phyloP scores from a whole-genome alignment of 257 asterid species.

The Anisodus acutangulus region DNA sequence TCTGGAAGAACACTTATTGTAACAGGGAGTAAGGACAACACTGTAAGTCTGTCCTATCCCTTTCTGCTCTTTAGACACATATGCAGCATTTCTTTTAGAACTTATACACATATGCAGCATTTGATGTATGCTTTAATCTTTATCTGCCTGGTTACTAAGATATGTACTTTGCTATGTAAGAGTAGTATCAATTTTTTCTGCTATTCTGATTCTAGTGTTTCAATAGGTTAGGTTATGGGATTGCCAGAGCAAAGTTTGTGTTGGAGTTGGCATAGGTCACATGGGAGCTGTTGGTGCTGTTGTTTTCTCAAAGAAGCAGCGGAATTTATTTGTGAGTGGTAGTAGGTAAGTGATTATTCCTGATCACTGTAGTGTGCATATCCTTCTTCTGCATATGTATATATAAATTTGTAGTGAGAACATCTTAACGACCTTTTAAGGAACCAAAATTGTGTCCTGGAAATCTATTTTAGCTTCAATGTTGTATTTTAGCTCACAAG shows the following conservation, averaged over 20 bases:
- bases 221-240: constrained; percentile 96
- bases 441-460: neutral
- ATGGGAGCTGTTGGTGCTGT: constrained; percentile 91
- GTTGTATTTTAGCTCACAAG: neutral
- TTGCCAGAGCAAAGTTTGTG: constrained; percentile 59
- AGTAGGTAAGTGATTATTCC: constrained; percentile 66
- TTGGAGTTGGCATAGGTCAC: constrained; percentile 91
- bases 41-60: constrained; percentile 51
- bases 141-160: constrained; percentile 28
- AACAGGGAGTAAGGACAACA: constrained; percentile 94
- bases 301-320: constrained; percentile 73
- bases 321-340: constrained; percentile 84
- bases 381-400: neutral
- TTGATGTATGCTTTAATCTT: neutral
- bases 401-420: neutral
- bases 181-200: neutral
- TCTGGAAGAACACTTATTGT: constrained; percentile 73
- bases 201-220: constrained; percentile 36
- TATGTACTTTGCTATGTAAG: constrained; percentile 1
- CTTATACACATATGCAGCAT: constrained; percentile 23
- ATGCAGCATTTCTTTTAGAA: constrained; percentile 3
- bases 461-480: neutral
- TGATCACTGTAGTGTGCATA: neutral
- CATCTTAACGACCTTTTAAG: neutral
- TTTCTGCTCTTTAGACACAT: neutral